These are phyloP conservation scores for Beauveria pseudobassiana DNA, from an alignment of 2,329 filamentous ascomycete species.

Conservation along the genomic window DNA sequence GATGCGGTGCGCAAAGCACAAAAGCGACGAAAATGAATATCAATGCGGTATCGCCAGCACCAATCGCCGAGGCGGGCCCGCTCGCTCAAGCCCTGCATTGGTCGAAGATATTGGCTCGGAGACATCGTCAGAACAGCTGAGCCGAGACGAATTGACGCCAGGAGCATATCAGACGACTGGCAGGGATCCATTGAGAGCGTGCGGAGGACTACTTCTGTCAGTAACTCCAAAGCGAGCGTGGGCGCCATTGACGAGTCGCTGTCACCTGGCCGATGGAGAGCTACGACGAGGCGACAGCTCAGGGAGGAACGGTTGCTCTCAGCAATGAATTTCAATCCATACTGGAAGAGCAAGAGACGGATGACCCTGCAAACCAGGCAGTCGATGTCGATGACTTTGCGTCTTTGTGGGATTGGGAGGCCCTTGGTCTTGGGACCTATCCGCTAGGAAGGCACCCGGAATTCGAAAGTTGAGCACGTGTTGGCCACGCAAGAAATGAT, in stretches of 20 bases:
- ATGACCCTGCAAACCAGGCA: neutral
- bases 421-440: neutral
- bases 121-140: neutral
- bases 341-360: neutral
- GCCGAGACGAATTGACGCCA: neutral
- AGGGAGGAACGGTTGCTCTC: neutral
- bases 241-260: constrained; percentile 6
- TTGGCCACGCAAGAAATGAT: neutral
- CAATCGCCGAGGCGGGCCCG: too few species aligned
- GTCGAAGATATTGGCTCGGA: neutral
- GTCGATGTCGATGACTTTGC: neutral
- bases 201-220: neutral
- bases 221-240: neutral
- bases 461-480: neutral
- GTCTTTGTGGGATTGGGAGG: constrained; percentile 9
- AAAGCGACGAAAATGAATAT: neutral
- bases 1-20: neutral
- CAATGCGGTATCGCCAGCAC: neutral
- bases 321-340: neutral
- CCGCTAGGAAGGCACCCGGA: neutral
- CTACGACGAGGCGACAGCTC: neutral
- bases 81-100: neutral
- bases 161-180: constrained; percentile 3
- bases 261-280: neutral
- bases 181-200: neutral